These are phyloP conservation scores for Quercus dentata DNA, from an alignment of 306 rosid species.

Conservation along the genomic window DNA sequence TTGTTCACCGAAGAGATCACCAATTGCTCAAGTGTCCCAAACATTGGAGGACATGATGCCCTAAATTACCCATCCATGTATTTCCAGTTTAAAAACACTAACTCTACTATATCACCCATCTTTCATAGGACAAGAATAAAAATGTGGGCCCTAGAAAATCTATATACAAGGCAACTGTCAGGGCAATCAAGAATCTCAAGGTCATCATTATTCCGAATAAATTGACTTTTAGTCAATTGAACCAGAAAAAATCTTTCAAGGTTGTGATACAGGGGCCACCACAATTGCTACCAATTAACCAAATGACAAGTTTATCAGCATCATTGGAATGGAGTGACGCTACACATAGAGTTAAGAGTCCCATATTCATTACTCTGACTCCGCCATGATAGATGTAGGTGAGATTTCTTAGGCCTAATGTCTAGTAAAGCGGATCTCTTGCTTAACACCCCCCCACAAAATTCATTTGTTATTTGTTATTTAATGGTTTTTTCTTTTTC, in stretches of 20 bases:
- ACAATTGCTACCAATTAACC: conserved; percentile 6
- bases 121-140: conserved; percentile 45
- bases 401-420: too few relatives aligned
- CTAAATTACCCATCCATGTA: conserved; percentile 80
- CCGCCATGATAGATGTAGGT: too few relatives aligned
- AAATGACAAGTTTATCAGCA: conserved; percentile 17
- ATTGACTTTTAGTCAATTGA: conserved; percentile 32
- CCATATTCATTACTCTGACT: conserved; percentile 29
- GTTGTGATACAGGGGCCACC: conserved; percentile 41
- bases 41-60: conserved; percentile 37
- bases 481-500: too few relatives aligned
- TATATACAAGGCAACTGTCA: conserved; percentile 42
- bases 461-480: too few relatives aligned
- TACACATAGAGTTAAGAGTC: conserved; percentile 56
- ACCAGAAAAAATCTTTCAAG: conserved; percentile 46
- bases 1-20: neutral
- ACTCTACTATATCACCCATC: conserved; percentile 38
- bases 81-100: conserved; percentile 5
- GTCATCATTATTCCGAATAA: conserved; percentile 49
- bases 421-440: too few relatives aligned
- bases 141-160: conserved; percentile 51
- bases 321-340: conserved; percentile 61
- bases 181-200: neutral
- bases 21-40: neutral
- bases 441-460: too few relatives aligned